Evolutionary conservation across 73 alveolate species (phyloP).

Genomic region (Symbiodinium natans): DNA sequence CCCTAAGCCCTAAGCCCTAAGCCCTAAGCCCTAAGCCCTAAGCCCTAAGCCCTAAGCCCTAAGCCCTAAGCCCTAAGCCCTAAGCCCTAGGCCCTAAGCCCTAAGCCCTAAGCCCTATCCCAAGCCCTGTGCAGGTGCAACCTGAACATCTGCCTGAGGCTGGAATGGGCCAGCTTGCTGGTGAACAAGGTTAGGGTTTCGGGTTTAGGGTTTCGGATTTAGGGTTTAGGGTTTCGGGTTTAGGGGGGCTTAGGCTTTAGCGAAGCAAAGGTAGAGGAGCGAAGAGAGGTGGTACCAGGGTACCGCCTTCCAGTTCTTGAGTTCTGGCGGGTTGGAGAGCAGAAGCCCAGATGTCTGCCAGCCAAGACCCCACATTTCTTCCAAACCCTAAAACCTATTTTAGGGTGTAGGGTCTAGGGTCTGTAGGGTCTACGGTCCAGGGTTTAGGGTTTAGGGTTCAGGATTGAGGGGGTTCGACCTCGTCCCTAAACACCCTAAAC

Average conservation of each 20-base stretch:
- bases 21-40: no score
- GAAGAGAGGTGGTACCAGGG: neutral
- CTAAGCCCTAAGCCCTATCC: no score
- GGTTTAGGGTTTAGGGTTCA: neutral
- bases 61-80: no score
- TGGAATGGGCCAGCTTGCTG: no score
- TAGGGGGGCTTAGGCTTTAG: neutral
- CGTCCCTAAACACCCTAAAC: no score
- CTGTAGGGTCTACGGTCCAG: neutral
- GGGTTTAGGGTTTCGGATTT: neutral
- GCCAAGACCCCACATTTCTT: no score
- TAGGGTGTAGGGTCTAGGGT: neutral
- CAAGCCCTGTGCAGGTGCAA: no score
- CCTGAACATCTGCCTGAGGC: conserved; percentile 64
- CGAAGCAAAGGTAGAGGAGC: neutral
- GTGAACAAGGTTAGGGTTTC: neutral
- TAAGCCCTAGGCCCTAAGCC: no score
- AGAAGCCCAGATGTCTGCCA: no score
- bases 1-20: no score
- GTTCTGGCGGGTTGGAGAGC: neutral
- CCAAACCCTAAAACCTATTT: neutral
- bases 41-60: no score
- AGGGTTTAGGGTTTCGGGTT: neutral
- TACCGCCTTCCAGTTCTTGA: neutral
- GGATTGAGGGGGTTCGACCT: neutral